Conservation (phyloP, 179 eudicot genomes). For the Pouteria campechiana region DNA sequence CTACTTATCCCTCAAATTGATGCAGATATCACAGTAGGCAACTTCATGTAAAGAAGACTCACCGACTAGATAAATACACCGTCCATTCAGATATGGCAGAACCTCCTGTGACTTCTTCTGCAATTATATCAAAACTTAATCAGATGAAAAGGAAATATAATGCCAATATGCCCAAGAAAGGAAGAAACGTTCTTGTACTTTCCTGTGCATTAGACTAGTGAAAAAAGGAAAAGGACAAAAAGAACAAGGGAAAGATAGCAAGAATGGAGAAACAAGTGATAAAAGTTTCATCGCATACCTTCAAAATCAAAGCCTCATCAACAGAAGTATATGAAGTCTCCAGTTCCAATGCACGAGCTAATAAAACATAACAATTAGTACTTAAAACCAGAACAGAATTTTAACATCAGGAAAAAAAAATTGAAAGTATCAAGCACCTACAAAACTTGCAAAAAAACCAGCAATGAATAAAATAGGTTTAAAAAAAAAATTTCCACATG, state of each 20-base stretch:
- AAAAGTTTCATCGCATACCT: conserved; percentile 5
- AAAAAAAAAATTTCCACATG: no score
- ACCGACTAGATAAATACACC: conserved; percentile 21
- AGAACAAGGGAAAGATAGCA: not conserved
- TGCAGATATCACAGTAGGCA: not conserved
- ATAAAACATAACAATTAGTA: not conserved
- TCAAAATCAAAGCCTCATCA: conserved; percentile 5
- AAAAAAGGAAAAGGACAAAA: not conserved
- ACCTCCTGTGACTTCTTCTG: conserved; percentile 21
- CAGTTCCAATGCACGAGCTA: conserved; percentile 6
- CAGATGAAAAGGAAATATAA: not conserved
- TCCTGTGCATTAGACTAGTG: not conserved
- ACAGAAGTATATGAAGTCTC: conserved; percentile 1
- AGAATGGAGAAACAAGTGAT: not conserved
- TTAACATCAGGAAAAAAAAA: no score
- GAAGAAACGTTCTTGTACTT: not conserved
- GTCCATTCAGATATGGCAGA: conserved; percentile 5
- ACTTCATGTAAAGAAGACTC: not conserved
- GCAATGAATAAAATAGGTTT: no score
- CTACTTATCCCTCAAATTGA: no score
- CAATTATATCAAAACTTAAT: conserved; percentile 2
- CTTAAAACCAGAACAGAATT: no score
- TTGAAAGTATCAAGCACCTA: no score
- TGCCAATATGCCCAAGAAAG: not conserved
- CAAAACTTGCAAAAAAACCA: no score